Percentiles rank a stretch among this genome's conserved stretches.
Conservation (phyloP, 2,329 filamentous ascomycete genomes). For the Exophiala viscosa region DNA sequence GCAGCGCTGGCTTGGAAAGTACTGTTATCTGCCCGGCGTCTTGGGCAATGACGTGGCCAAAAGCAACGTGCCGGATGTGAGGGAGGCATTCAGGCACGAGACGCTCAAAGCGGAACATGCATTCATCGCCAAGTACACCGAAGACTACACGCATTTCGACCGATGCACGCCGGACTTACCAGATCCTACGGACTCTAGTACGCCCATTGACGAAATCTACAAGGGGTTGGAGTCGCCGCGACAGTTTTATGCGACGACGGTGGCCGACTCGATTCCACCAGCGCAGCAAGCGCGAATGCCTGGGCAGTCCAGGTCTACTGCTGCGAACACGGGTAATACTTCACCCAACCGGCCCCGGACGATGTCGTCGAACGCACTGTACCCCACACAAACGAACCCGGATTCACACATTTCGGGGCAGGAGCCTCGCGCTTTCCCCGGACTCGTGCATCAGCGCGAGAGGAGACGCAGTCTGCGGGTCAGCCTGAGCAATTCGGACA, state of each 20-base stretch:
- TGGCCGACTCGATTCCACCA: conserved; percentile 24
- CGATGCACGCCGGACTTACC: conserved; percentile 27
- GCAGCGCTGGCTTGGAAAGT: conserved; percentile 80
- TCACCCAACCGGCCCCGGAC: conserved; percentile 22
- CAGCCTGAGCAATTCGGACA: conserved; percentile 25
- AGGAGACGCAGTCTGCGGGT: conserved; percentile 29
- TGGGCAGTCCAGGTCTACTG: conserved; percentile 12
- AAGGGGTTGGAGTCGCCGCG: conserved; percentile 25
- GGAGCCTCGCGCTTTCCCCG: conserved; percentile 43
- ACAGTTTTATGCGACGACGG: conserved; percentile 25
- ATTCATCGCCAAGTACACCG: conserved; percentile 45
- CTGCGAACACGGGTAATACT: conserved; percentile 9
- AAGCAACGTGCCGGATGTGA: conserved; percentile 90
- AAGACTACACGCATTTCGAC: conserved; percentile 27
- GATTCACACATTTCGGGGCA: conserved; percentile 26
- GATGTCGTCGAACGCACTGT: conserved; percentile 15
- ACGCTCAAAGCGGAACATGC: conserved; percentile 78
- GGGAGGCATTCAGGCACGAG: conserved; percentile 84
- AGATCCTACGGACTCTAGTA: conserved; percentile 17
- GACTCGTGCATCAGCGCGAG: conserved; percentile 40
- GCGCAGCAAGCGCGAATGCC: conserved; percentile 22
- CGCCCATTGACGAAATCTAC: conserved; percentile 22
- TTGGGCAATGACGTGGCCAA: conserved; percentile 89
- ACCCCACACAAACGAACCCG: conserved; percentile 3
- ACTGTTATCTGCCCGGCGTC: conserved; percentile 73